Base-by-base conservation (phyloP, 139 green algal genomes). In the Chlamydomonas sp. region DNA sequence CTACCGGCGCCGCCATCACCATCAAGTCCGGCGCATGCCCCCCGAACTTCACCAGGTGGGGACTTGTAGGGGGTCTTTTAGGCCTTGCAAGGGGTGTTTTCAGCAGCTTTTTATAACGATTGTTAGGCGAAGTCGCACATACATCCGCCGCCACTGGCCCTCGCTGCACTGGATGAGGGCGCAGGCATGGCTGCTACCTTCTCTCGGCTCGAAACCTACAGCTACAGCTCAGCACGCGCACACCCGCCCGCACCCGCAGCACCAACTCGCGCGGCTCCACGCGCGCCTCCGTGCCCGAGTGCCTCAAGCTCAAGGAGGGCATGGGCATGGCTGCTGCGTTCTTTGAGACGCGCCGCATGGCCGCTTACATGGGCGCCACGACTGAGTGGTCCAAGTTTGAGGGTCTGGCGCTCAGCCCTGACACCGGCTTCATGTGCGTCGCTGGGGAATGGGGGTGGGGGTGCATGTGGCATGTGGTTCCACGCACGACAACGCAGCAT, bases 381-480 rank as follows among this genome's bases (percentile, higher is more conserved):
- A 81, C 64, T 24, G 84, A 89, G 76, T 79, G 71, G 31, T 72
- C 70, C 48, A 89, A 89, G 81, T 84, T 71, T 69, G 83, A 89
- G 80, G 83, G 83, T 69, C 64, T 86, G 35, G 74, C 75, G 10
- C 73, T 62, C 34, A 59, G 76, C 61, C 20, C 67, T 10, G 39
- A 31, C 2, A 65, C 48, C 31, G 8, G 33, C 48, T 49, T 66
- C 33, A 10, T 74, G 0, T 73, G 39, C 13, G 39, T n/a, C 8
- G 13, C 10, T 8, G 10, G 13, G 39, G 10, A 50, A 50, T 50
- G 39, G 13, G 39, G 39, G 10, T 50, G 39, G 39, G 39, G 10
- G 8, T n/a, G 39, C 39, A 13, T 50, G 39, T 13, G 39, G 10
- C 10, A 50, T 50, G 39, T 13, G 39, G 13, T 8, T 50, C 39